A percentile compares a stretch with the other conserved stretches of the same genome.
These are phyloP conservation scores for Scorias spongiosa DNA, from an alignment of 2,329 filamentous ascomycete species.

Conservation along the genomic window DNA sequence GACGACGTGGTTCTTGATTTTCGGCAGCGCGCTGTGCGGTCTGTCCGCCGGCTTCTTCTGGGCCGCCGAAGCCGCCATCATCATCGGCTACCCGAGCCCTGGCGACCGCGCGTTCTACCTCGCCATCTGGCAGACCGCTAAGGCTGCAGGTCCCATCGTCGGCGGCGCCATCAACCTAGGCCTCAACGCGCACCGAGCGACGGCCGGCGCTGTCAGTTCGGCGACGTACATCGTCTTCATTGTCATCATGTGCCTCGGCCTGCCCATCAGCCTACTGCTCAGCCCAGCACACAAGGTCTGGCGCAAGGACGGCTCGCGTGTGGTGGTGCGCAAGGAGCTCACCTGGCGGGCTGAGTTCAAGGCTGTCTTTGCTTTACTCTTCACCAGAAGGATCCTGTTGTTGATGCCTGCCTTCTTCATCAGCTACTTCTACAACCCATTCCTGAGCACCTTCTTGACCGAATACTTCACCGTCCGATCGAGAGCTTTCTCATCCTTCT, in stretches of 20 bases:
- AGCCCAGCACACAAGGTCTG: slow-evolving; percentile 31
- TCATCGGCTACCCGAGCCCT: slow-evolving; percentile 29
- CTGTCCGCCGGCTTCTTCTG: slow-evolving; percentile 36
- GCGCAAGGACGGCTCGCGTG: slow-evolving; percentile 26
- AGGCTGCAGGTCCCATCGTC: slow-evolving; percentile 27
- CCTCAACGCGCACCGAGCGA: slow-evolving; percentile 26
- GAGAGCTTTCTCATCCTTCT: slow-evolving; percentile 21
- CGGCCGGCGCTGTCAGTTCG: slow-evolving; percentile 23
- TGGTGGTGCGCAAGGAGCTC: slow-evolving; percentile 11
- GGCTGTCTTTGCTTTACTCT: slow-evolving; percentile 17
- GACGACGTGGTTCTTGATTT: slow-evolving; percentile 35
- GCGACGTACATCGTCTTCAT: slow-evolving; percentile 33
- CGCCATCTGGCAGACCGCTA: slow-evolving; percentile 21
- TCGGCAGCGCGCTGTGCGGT: slow-evolving; percentile 33
- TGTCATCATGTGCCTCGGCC: slow-evolving; percentile 32
- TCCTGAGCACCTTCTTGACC: slow-evolving; percentile 14
- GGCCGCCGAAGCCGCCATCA: slow-evolving; percentile 34
- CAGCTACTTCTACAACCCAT: slow-evolving; percentile 25
- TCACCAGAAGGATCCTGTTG: slow-evolving; percentile 19
- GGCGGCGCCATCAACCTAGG: slow-evolving; percentile 37
- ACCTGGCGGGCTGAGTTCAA: slow-evolving; percentile 17
- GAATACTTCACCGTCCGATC: slow-evolving; percentile 21
- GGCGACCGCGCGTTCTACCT: slow-evolving; percentile 22
- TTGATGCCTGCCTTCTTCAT: slow-evolving; percentile 17
- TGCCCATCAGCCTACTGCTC: slow-evolving; percentile 27